A percentile compares a stretch with the other conserved stretches of the same genome.
Conservation (phyloP, 2,329 filamentous ascomycete genomes). For the Blastomyces parvus region DNA sequence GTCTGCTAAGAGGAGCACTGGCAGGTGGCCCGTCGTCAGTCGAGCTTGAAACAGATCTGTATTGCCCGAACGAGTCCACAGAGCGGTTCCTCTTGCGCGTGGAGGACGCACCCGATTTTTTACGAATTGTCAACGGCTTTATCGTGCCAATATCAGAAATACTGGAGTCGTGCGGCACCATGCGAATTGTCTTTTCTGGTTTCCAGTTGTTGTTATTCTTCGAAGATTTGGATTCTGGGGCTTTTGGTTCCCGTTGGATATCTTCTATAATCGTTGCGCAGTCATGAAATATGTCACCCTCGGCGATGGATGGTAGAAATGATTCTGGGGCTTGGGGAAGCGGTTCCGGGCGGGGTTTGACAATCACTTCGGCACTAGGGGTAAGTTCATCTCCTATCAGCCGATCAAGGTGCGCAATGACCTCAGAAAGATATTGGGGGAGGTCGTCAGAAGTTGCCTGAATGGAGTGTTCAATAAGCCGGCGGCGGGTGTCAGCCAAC, state of each 20-base stretch:
- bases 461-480: constrained; percentile 45
- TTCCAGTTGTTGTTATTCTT: constrained; percentile 16
- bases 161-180: constrained; percentile 45
- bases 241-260: not conserved
- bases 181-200: constrained; percentile 43
- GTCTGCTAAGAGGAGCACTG: constrained; percentile 4
- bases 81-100: constrained; percentile 10
- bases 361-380: constrained; percentile 29
- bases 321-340: constrained; percentile 1
- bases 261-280: constrained; percentile 15
- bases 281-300: constrained; percentile 6
- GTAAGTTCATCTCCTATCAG: constrained; percentile 41
- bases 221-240: not conserved
- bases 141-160: constrained; percentile 36
- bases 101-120: constrained; percentile 27
- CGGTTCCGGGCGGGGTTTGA: constrained; percentile 40
- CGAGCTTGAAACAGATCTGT: not conserved
- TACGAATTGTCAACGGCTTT: constrained; percentile 48
- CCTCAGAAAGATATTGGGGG: constrained; percentile 47
- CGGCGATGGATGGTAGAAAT: constrained; percentile 9
- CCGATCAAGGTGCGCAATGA: constrained; percentile 52
- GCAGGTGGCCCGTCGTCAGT: not conserved
- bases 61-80: constrained; percentile 10
- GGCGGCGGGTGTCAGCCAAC: constrained; percentile 49
- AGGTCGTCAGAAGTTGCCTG: constrained; percentile 36